Evolutionary conservation across 2,329 filamentous ascomycete species (phyloP), one percentile per base, ranked within the genome.

Genomic region (Diaporthe sp.): DNA sequence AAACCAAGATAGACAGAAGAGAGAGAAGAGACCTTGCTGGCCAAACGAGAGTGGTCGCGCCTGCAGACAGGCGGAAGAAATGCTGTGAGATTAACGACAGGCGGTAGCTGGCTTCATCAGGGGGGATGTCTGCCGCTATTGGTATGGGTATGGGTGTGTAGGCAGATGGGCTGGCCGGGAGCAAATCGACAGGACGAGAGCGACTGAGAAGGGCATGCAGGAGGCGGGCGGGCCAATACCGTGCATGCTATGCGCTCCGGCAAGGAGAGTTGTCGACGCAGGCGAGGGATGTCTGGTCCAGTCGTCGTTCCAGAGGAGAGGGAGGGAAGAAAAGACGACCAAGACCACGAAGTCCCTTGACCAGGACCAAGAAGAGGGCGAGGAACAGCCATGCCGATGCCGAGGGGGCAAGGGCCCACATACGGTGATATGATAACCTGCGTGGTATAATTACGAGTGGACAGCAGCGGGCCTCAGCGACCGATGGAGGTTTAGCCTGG

Each of bases 31-130:
- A 62, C 15, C 28, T 65, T 65, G 71, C 17, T 55, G 37, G 44
- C 49, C 39, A 67, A 75, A 76, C 67, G 75, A 76, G 70, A 28
- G 46, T 55, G 34, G 75, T 76, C 19, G 76, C 79, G 68, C 81
- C 73, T 46, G 71, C 51, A 44, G 78, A 42, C 58, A 65, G 75
- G 72, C 62, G 70, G 55, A 61, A 75, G 55, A 67, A 68, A 68
- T 70, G 44, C 68, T 44, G 70, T 67, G 68, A 73, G 34, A 76
- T 77, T 75, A 72, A 76, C 28, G 62, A 72, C 57, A 71, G 75
- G 75, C 73, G 49, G 73, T 57, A 55, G 55, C 62, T 57, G 68
- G 61, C 75, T 73, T 70, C 61, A 75, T 71, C 71, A 67, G 72
- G 72, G 68, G 68, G 62, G 73, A 37, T 25, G 62, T 68, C n/a